Conservation (phyloP, 2,329 filamentous ascomycete genomes). For the Alternaria hordeiaustralica region DNA sequence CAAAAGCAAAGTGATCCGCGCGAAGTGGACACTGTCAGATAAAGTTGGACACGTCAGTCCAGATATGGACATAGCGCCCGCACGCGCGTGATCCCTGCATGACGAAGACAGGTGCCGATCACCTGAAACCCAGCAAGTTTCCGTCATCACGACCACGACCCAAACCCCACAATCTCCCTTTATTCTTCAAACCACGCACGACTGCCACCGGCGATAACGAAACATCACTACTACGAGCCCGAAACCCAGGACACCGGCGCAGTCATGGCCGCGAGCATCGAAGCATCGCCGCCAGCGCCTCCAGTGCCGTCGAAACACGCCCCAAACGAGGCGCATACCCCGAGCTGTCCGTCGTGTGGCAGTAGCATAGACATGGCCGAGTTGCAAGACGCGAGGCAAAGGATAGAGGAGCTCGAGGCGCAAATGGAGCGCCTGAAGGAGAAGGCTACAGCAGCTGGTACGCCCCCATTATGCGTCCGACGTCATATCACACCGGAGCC, state of each 20-base stretch:
- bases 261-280: conserved; percentile 27
- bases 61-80: neutral
- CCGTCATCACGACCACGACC: conserved; percentile 1
- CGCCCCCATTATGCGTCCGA: conserved; percentile 23
- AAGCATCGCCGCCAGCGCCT: conserved; percentile 26
- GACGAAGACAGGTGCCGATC: neutral
- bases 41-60: neutral
- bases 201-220: neutral
- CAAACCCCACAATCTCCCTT: conserved; percentile 7
- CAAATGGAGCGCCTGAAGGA: conserved; percentile 74
- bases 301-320: conserved; percentile 27
- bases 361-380: conserved; percentile 24
- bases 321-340: conserved; percentile 20
- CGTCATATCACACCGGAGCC: neutral
- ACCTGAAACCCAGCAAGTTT: conserved; percentile 15
- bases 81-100: conserved; percentile 17
- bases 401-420: conserved; percentile 66
- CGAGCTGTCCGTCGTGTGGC: conserved; percentile 43
- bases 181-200: neutral
- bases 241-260: neutral
- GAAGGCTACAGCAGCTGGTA: conserved; percentile 70
- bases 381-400: conserved; percentile 27
- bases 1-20: neutral
- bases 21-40: neutral
- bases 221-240: neutral